Evolutionary conservation across 768 basidiomycete species (phyloP), one percentile per base, ranked within the genome.

Genomic region (Cyathus striatus): DNA sequence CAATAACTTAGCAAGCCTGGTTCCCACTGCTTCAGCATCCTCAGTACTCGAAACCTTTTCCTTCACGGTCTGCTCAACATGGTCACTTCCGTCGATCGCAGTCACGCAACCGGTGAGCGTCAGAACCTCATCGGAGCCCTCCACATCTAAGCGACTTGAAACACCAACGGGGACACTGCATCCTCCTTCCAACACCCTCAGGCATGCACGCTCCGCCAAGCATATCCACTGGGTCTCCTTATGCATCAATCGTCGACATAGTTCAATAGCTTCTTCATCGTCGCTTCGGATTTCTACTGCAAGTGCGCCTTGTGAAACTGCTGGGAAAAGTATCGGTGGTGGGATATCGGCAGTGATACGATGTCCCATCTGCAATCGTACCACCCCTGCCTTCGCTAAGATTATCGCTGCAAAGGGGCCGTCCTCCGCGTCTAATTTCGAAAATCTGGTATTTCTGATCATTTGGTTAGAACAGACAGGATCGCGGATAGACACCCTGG

Each of bases 141-240:
- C 66, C 9, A 58, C 55, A 13, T 62, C 60, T 43, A 86, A 60
- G 36, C 59, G 64, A 22, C 79, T 82, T 40, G 72, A 68, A 22
- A 90, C 83, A 3, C 94, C 95, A 13, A 99, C 93, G 2, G 95
- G 95, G 0, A 99, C 94, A 48, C 90, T 93, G 65, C 96, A 99
- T 20, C 96, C 96, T 22, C 96, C 96, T 63, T 98, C 96, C 41
- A 98, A 71, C 18, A 85, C 83, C n/a, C 85, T 73, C 49, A 98
- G 69, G 62, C 88, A 86, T 1, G 86, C 88, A 12, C 96, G 79
- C 64, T 99, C 96, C 2, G 92, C 91, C 20, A 75, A 66, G 54
- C 86, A 90, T 42, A 57, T 66, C 83, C 83, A 90, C 37, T 81
- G 73, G 0, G 91, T 92, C 58, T 75, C 70, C 66, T 81, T 78